Evolutionary conservation across 192 early-diverging fungal genomes (phyloP), one percentile per base, ranked within the genome.

Genomic region (Gryganskiella cystojenkinii): DNA sequence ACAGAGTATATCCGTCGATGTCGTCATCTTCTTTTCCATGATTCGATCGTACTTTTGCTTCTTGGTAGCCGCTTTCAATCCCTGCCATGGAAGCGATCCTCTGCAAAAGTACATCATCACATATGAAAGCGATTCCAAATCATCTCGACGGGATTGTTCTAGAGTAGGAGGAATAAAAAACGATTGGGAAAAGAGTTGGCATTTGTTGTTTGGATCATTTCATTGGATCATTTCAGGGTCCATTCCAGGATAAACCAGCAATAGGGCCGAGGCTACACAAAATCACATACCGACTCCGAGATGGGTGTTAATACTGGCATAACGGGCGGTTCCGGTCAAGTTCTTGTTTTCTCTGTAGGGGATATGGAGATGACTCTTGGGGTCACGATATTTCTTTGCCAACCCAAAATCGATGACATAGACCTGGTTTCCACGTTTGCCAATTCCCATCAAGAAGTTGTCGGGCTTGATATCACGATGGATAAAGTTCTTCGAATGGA

Each of bases 41-140:
- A 96, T 96, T 66, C 94, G 91, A 81, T 96, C 95, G 80, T 96
- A 95, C 82, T 95, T 95, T 89, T 95, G 93, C 81, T 93, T 93
- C 81, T 95, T 95, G 56, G 91, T 95, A 7, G 90, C 91, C 11
- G 93, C 94, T 76, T 94, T 94, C 46, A 95, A 81, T 9, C 95
- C 95, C 81, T 96, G 95, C 95, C 95, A 96, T 72, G 95, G 94
- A 44, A 96, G 85, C 61, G 90, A 90, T 10, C 95, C 95, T 50
- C 93, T 91, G 71, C 91, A 90, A 75, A 96, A 94, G 86, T 96
- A 96, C 86, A 96, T 93, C 62, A 96, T 85, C 15, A 95, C 92
- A 80, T 95, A 96, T 45, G 93, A 92, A 49, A 96, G 66, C 47
- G 92, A 93, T 78, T 96, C 95, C 60, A 96, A 83, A 83, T 96